Base-by-base conservation (phyloP, 768 basidiomycete species). In the Tulasnella sp. region DNA sequence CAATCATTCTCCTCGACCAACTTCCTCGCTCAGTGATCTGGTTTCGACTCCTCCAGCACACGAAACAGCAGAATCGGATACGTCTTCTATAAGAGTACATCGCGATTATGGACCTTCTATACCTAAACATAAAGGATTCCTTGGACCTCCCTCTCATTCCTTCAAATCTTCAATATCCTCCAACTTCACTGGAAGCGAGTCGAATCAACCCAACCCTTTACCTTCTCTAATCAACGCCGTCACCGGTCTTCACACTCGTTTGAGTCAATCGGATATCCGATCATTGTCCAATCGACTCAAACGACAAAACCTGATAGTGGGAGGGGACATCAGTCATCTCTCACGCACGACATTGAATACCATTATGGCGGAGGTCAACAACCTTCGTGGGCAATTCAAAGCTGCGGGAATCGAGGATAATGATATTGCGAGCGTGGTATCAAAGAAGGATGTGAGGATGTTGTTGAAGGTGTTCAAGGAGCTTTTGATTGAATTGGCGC, bases 281-380 rank as follows among this genome's bases (percentile, higher is more conserved):
- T 90, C 88, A 1, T 70, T 98, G 35, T 88, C 87, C 28, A 85
- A 84, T 56, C 80, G 95, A 24, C 70, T 98, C 24, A 92, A 88
- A 65, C 81, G 90, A 50, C 92, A 96, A 58, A 78, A 91, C 59
- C 72, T 98, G 16, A 76, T 76, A 53, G 83, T 82, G 20, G 83
- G 88, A 7, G 67, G 64, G 7, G 90, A 95, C 58, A 74, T 96
- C 27, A 76, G 78, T 27, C 83, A 95, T 62, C 72, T 98, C 15
- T 92, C 90, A 0, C 78, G 82, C 39, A 76, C 75, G 22, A 95
- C 90, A 0, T 72, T 98, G 53, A 74, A 75, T 52, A 72, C 73
- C 45, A 78, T 99, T 44, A 60, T 89, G 12, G 66, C 72, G 22
- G 93, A 99, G 45, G 70, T 78, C 9, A 69, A 71, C 8, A 71